These are phyloP conservation scores for Populus alba DNA, from an alignment of 345 rosid genomes.

Conservation along the genomic window DNA sequence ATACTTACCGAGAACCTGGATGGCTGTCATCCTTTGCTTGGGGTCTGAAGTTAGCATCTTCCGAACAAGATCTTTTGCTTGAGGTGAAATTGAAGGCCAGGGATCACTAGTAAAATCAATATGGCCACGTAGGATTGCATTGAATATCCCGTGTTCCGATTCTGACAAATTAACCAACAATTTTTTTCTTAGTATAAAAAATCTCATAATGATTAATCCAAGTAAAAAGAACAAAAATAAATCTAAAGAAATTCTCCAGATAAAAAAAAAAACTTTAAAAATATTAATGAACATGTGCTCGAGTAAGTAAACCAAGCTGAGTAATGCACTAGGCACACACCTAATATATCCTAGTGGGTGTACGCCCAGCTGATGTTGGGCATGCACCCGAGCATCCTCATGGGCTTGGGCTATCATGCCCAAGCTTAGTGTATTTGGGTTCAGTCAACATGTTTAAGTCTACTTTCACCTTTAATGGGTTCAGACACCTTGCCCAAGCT, in stretches of 20 bases:
- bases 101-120: constrained; percentile 84
- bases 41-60: constrained; percentile 94
- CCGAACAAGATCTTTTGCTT: constrained; percentile 84
- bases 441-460: fast-evolving
- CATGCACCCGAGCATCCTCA: fast-evolving
- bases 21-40: constrained; percentile 76
- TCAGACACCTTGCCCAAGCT: fast-evolving
- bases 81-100: constrained; percentile 88
- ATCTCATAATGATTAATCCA: neutral
- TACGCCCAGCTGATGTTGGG: fast-evolving
- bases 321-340: fast-evolving
- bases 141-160: constrained; percentile 93
- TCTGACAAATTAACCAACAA: constrained; percentile 35
- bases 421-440: fast-evolving
- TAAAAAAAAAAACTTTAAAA: too few species aligned
- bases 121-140: constrained; percentile 74
- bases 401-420: fast-evolving
- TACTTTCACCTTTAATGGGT: fast-evolving
- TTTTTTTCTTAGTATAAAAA: neutral
- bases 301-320: too few species aligned
- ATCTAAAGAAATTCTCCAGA: too few species aligned
- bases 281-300: fast-evolving
- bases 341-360: too few species aligned
- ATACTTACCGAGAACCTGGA: constrained; percentile 76
- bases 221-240: too few species aligned